Evolutionary conservation across 192 early-diverging fungal species (phyloP).

Genomic region (Podila clonocystis): DNA sequence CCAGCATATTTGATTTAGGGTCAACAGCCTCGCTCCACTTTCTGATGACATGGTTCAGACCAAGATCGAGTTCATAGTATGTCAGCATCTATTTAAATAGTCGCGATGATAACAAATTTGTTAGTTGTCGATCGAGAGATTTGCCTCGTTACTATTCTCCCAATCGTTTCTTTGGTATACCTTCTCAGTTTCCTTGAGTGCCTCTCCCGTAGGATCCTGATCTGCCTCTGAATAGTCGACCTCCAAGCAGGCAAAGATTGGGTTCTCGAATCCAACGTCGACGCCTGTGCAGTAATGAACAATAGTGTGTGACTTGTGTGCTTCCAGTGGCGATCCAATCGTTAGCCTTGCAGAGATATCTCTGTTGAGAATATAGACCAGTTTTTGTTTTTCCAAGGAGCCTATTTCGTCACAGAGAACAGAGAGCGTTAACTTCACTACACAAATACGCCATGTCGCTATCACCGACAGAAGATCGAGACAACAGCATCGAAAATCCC

Average conservation of each 20-base stretch:
- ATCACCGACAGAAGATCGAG: too few species aligned
- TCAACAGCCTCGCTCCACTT: conserved; percentile 93
- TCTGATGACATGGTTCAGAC: conserved; percentile 97
- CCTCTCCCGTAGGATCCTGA: conserved; percentile 76
- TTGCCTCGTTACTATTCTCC: too few species aligned
- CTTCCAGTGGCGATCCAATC: conserved; percentile 96
- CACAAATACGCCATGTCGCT: too few species aligned
- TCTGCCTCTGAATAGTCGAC: conserved; percentile 86
- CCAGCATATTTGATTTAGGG: conserved; percentile 78
- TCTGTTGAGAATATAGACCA: conserved; percentile 97
- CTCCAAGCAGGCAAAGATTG: conserved; percentile 96
- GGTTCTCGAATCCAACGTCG: conserved; percentile 99
- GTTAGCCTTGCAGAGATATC: conserved; percentile 84
- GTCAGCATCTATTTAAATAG: conserved; percentile 70
- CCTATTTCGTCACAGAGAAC: conserved; percentile 51
- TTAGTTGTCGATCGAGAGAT: too few species aligned
- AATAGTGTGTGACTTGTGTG: conserved; percentile 83
- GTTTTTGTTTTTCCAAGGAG: conserved; percentile 92
- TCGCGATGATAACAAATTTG: too few species aligned
- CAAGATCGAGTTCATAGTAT: conserved; percentile 98
- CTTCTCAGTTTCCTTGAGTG: conserved; percentile 77
- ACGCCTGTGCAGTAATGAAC: conserved; percentile 86
- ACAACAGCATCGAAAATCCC: background rate
- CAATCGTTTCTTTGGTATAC: conserved; percentile 25
- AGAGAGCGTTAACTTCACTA: background rate